These are phyloP conservation scores for Capsicum chinense DNA, from an alignment of 257 asterid species.

Conservation along the genomic window DNA sequence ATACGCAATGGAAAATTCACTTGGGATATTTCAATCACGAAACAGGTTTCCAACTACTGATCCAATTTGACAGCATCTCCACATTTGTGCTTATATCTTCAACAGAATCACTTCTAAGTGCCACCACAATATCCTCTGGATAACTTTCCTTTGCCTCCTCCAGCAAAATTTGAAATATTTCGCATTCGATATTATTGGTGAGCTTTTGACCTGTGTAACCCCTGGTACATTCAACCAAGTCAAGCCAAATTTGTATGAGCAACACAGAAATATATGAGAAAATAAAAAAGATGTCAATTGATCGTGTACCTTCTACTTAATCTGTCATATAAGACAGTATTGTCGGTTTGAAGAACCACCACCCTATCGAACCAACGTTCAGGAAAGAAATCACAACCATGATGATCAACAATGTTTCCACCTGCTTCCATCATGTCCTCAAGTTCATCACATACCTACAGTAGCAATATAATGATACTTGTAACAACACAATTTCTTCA, in stretches of 20 bases:
- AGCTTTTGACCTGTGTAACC: conserved; percentile 86
- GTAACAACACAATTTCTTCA: conserved; percentile 5
- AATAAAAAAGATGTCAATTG: background rate
- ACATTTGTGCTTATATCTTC: conserved; percentile 69
- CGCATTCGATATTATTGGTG: conserved; percentile 81
- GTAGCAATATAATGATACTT: background rate
- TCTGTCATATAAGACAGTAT: conserved; percentile 74
- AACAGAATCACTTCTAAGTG: conserved; percentile 62
- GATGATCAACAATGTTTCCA: conserved; percentile 95
- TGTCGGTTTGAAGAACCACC: conserved; percentile 85
- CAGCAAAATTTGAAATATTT: conserved; percentile 80
- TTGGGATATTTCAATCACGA: conserved; percentile 33
- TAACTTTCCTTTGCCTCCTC: conserved; percentile 96
- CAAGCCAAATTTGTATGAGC: conserved; percentile 5
- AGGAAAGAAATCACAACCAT: conserved; percentile 95
- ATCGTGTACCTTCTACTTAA: conserved; percentile 59
- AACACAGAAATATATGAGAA: background rate
- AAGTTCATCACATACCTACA: conserved; percentile 89
- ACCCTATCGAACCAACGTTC: conserved; percentile 92
- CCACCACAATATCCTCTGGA: conserved; percentile 68
- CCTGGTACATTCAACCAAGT: conserved; percentile 43
- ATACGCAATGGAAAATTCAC: background rate
- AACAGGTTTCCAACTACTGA: conserved; percentile 57
- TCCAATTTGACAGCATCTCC: conserved; percentile 61
- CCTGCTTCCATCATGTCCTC: conserved; percentile 93